Evolutionary conservation across 805 yeast species (phyloP), one percentile per base, ranked within the genome.

Genomic region (Metschnikowia peoriensis): DNA sequence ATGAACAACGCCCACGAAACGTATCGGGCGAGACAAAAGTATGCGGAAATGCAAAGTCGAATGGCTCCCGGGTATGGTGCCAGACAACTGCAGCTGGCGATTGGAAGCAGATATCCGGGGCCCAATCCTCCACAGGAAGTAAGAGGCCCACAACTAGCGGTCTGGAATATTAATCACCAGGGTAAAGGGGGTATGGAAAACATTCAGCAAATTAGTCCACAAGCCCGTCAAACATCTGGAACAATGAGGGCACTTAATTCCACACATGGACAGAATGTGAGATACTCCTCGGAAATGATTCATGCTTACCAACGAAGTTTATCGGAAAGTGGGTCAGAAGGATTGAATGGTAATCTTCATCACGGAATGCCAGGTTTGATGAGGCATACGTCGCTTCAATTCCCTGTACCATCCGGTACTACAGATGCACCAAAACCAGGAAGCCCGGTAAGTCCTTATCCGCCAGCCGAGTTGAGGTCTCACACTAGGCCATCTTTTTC

Each of bases 281-380:
- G 44, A n/a, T 29, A 9, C 12, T 48, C 51, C 7, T 48, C 52
- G 6, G 38, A 42, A 12, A 50, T 41, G 53, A 47, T 45, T 12
- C 41, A 53, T 32, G 57, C 53, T 12, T 53, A 53, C 22, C 52
- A 46, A 28, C 39, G 50, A 16, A 38, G 50, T 28, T n/a, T 52
- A 10, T 29, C 56, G n/a, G 48, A 50, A 29, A 53, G 47, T 29
- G 32, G 22, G 4, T 22, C 22, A 22, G 22, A 22, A 22, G 22
- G 22, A 22, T 22, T 22, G 22, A 22, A 22, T 22, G 40, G 32
- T 38, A 12, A 10, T 43, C 16, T 15, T 16, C 44, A 44, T 6
- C 37, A n/a, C n/a, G 35, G 12, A 40, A 40, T 28, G 11, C 40
- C 17, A 16, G 29, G 29, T n/a, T 15, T 15, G 9, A 29, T 8